Base-by-base conservation (phyloP, 768 basidiomycete species). In the Trametes elegans region DNA sequence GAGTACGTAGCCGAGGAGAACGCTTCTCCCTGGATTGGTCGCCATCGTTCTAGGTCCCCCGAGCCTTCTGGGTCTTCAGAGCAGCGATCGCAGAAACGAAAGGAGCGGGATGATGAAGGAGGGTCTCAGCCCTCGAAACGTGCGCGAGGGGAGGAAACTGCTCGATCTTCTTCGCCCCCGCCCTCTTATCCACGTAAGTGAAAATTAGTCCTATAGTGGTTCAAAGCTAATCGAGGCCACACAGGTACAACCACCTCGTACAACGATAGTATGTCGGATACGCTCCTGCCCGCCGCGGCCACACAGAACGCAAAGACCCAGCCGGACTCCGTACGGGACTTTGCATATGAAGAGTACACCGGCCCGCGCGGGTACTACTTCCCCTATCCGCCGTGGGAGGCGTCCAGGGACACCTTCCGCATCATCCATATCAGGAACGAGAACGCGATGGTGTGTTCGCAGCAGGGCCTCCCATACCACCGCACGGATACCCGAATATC, bases 381-480 rank as follows among this genome's bases (percentile, higher is more conserved):
- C 24, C 62, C 64, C 4, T 53, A 65, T 23, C 60, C 59, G 7
- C 67, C 63, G 19, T 59, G 58, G 2, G 65, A 64, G 35, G 56
- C 46, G 28, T 31, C 53, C 18, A 48, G 57, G 39, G 26, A n/a
- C 24, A 36, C 42, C 5, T 32, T 60, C 21, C 54, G 63, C 13
- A 42, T 32, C 6, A 36, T 53, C 10, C 38, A 64, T 27, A 55
- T 66, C 45, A 54, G 61, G 18, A 57, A 55, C 40, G 36, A 3
- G 18, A 66, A 66, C 39, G 52, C 48, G 3, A 31, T 53, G 2
- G 47, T 39, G 27, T 59, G 54, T 27, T 28, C 39, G 3, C 21
- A 41, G 10, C 28, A 42, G 18, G 64, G 61, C 16, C 29, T 60
- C 8, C 52, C 55, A 16, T 60, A 57, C 50, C 42, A 21, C 19